These are phyloP conservation scores for Hymenoscyphus albidus DNA, from an alignment of 2,329 filamentous ascomycete genomes.

Conservation along the genomic window DNA sequence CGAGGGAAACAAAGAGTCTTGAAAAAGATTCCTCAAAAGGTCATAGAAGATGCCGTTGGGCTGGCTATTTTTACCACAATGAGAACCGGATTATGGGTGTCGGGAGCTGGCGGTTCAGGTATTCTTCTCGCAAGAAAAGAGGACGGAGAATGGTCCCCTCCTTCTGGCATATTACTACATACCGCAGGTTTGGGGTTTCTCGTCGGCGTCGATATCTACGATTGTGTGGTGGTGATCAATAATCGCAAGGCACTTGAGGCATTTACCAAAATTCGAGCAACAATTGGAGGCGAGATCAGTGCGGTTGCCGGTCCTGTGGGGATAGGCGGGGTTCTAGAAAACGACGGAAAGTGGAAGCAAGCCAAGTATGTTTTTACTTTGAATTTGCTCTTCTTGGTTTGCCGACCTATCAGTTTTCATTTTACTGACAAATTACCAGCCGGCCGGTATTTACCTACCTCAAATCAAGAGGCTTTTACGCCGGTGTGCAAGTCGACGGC, in stretches of 20 bases:
- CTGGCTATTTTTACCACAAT: conserved; percentile 94
- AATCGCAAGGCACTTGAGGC: conserved; percentile 77
- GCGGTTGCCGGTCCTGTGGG: conserved; percentile 75
- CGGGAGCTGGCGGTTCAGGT: conserved; percentile 85
- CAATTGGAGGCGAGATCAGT: conserved; percentile 76
- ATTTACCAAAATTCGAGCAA: conserved; percentile 75
- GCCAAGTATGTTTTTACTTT: conserved; percentile 47
- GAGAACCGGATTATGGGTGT: conserved; percentile 88
- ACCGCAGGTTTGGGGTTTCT: conserved; percentile 86
- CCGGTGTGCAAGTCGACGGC: conserved; percentile 80
- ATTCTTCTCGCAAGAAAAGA: conserved; percentile 79
- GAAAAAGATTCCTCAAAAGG: conserved; percentile 81
- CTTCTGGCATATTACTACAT: conserved; percentile 86
- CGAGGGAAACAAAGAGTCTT: conserved; percentile 53
- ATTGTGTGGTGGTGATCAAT: conserved; percentile 91
- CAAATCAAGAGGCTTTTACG: conserved; percentile 85
- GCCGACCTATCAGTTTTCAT: not conserved
- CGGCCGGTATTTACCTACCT: conserved; percentile 76
- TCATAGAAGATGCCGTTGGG: conserved; percentile 85
- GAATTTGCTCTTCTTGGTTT: not conserved
- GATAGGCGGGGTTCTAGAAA: conserved; percentile 52
- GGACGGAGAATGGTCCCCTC: conserved; percentile 87
- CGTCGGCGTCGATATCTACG: conserved; percentile 90
- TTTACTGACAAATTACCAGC: conserved; percentile 18
- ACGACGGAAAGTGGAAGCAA: conserved; percentile 45